Evolutionary conservation across 768 basidiomycete species (phyloP), one percentile per base, ranked within the genome.

Genomic region (Termitomyces sp.): DNA sequence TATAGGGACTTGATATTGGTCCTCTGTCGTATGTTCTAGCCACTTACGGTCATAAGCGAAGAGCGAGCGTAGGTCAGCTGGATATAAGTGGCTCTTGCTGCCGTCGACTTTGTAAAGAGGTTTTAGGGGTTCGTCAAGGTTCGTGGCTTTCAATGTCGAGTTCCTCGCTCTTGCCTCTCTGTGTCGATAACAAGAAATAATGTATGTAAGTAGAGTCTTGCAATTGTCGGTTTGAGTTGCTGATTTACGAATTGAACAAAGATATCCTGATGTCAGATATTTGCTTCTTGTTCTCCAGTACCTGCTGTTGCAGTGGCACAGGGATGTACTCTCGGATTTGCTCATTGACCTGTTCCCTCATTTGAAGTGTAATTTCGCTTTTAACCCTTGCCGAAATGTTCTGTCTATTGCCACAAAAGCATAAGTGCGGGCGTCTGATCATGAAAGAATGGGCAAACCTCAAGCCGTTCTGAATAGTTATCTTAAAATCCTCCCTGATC

Each of bases 21-120:
- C 19, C 19, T 48, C 37, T 4, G 19, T 17, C 19, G 11, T 45
- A 9, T 45, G 21, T 10, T 26, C 17, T 6, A 28, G 3, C 12
- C n/a, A 68, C 80, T 68, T 63, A 85, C 84, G 63, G 50, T 80
- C 75, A 63, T 85, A 87, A 5, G 70, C 69, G 47, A 83, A 75
- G 14, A 86, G 66, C 2, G 78, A 75, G 51, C 73, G 68, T 35
- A 86, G 60, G 60, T 83, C 78, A 0, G 69, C 66, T 8, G 84
- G 85, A 57, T 76, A 85, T 14, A 75, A 57, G 0, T 67, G 60
- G 66, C 82, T 81, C 56, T 62, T 68, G 52, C 67, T 73, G 1
- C 84, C 84, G 56, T 82, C 76, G 10, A 69, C 60, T 55, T 73
- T 82, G 58, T 81, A 59, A n/a, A 87, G 71, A 4, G 68, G 64